Evolutionary conservation across 2,329 filamentous ascomycete species (phyloP).

Genomic region (Cladosporium cucumerinum): DNA sequence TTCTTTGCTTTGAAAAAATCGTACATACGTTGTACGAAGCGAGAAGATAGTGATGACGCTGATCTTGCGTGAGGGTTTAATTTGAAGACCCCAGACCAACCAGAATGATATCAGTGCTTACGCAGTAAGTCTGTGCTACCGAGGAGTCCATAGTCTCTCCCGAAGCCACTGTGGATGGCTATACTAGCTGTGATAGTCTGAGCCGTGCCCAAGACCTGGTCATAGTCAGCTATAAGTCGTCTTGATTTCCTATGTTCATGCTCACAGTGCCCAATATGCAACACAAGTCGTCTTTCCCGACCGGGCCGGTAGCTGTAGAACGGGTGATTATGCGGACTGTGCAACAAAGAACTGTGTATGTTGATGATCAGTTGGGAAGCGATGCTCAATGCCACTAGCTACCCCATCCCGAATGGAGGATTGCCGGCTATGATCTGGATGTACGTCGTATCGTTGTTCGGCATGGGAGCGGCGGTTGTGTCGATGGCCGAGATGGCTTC

Average conservation of each 20-base stretch:
- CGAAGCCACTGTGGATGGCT: not conserved
- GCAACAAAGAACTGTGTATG: not conserved
- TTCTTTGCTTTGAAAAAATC: not conserved
- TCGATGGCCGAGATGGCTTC: conserved; percentile 11
- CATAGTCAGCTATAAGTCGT: not conserved
- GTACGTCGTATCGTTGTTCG: not conserved
- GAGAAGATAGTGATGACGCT: not conserved
- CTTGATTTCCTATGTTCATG: not conserved
- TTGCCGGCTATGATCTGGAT: conserved; percentile 1
- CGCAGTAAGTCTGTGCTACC: not conserved
- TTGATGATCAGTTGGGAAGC: conserved; percentile 15
- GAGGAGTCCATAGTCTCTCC: not conserved
- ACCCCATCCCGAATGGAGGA: not conserved
- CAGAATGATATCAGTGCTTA: not conserved
- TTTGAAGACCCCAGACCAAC: not conserved
- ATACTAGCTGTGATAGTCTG: not conserved
- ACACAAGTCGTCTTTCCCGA: not conserved
- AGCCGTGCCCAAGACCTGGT: not conserved
- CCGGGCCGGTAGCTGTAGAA: not conserved
- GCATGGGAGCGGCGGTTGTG: not conserved
- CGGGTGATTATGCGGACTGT: not conserved
- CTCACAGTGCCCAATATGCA: not conserved
- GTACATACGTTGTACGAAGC: not conserved
- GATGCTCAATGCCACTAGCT: not conserved
- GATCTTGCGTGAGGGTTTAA: not conserved